A percentile compares a stretch with the other conserved stretches of the same genome.
These are phyloP conservation scores for Alternaria arborescens DNA, from an alignment of 2,329 filamentous ascomycete species.

Conservation along the genomic window DNA sequence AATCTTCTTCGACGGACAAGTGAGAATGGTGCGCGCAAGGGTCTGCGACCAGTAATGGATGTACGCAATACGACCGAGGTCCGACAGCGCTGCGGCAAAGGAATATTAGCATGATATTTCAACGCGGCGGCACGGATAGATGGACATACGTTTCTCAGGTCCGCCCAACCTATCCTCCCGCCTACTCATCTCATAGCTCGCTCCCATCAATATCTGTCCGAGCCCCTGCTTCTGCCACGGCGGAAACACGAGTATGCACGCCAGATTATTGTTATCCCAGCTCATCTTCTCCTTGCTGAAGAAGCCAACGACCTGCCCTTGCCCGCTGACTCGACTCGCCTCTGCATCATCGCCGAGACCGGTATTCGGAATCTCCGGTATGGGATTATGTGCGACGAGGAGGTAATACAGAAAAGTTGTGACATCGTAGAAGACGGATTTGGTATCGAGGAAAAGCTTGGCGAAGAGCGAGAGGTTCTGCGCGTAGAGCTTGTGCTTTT, in stretches of 20 bases:
- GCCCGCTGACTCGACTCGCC: neutral
- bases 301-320: conserved; percentile 81
- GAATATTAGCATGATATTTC: conserved; percentile 13
- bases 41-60: conserved; percentile 85
- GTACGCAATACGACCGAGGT: conserved; percentile 84
- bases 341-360: conserved; percentile 29
- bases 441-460: conserved; percentile 97
- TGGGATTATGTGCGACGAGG: conserved; percentile 74
- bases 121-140: no score
- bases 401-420: conserved; percentile 94
- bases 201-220: conserved; percentile 87
- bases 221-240: conserved; percentile 93
- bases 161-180: conserved; percentile 86
- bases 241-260: conserved; percentile 94
- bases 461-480: conserved; percentile 96
- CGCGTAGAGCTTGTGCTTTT: conserved; percentile 85
- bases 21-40: conserved; percentile 73
- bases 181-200: conserved; percentile 89
- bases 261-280: conserved; percentile 98
- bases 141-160: conserved; percentile 79
- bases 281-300: conserved; percentile 99
- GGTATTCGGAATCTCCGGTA: conserved; percentile 43
- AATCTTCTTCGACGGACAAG: conserved; percentile 56
- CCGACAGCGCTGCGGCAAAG: conserved; percentile 69
- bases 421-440: conserved; percentile 98